Evolutionary conservation across 352 stramenopile species (phyloP).

Genomic region (Phytophthora uliginosa): DNA sequence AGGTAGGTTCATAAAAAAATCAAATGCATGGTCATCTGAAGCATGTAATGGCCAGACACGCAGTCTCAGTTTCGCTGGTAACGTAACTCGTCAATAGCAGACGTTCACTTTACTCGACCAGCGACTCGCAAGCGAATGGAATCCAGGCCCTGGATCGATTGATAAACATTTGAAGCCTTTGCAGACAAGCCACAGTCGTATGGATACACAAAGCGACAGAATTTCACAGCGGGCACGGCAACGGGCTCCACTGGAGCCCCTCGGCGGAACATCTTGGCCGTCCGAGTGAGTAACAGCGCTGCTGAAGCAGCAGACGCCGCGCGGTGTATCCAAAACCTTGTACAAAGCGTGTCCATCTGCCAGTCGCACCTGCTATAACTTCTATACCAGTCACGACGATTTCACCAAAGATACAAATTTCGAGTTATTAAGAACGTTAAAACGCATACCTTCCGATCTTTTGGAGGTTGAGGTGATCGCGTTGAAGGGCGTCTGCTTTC

Average conservation of each 20-base stretch:
- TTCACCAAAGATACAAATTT: background rate
- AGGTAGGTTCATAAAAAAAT: conserved; percentile 3
- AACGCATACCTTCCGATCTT: conserved; percentile 17
- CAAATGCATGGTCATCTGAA: background rate
- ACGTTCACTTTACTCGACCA: background rate
- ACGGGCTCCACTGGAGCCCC: background rate
- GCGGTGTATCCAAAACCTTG: conserved; percentile 29
- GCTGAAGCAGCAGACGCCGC: conserved; percentile 17
- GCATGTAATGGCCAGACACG: background rate
- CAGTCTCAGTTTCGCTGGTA: background rate
- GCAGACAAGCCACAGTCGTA: background rate
- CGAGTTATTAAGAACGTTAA: background rate
- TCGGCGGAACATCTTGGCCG: conserved; percentile 14
- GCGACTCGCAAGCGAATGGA: background rate
- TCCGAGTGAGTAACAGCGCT: conserved; percentile 29
- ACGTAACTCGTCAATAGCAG: background rate
- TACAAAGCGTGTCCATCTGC: conserved; percentile 18
- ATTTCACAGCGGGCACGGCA: background rate
- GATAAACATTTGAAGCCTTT: background rate
- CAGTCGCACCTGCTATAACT: conserved; percentile 7
- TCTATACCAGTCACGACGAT: conserved; percentile 3
- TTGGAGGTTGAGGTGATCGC: conserved; percentile 27
- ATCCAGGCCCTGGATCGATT: background rate
- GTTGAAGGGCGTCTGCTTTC: conserved; percentile 34
- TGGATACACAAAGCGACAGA: conserved; percentile 1